Conservation (phyloP, 148 eudicot species). For the Chenopodium quinoa region DNA sequence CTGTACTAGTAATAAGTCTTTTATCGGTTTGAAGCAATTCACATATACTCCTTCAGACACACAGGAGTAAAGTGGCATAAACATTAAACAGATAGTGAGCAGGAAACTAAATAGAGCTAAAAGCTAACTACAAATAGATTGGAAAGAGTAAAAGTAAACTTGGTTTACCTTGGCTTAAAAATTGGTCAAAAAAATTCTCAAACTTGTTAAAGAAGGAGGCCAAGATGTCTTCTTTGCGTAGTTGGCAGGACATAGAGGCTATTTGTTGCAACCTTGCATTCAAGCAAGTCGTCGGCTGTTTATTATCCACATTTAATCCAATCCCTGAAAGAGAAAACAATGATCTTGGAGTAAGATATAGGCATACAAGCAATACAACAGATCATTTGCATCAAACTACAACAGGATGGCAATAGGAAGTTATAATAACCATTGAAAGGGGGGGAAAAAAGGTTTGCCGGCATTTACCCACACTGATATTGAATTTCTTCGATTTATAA, state of each 20-base stretch:
- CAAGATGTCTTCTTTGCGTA: slow-evolving; percentile 69
- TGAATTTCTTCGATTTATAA: slow-evolving; percentile 75
- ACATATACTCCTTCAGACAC: background rate
- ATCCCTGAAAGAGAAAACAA: slow-evolving; percentile 53
- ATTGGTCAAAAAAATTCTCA: slow-evolving; percentile 60
- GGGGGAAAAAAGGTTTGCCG: background rate
- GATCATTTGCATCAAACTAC: too few species aligned
- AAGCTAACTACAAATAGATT: background rate
- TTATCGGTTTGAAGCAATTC: background rate
- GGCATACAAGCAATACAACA: too few species aligned
- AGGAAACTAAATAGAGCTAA: background rate
- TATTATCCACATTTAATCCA: slow-evolving; percentile 87
- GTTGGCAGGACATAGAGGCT: slow-evolving; percentile 40
- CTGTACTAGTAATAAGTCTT: too few species aligned
- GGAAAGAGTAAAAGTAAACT: background rate
- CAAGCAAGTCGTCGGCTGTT: slow-evolving; percentile 75
- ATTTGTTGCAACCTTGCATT: slow-evolving; percentile 60
- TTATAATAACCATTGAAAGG: background rate
- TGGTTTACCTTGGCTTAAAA: slow-evolving; percentile 55
- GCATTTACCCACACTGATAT: slow-evolving; percentile 82
- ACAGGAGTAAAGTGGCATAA: background rate
- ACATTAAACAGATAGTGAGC: background rate
- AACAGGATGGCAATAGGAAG: too few species aligned
- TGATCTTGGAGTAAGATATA: too few species aligned
- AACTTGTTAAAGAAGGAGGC: slow-evolving; percentile 87